Conservation (phyloP, 2,329 filamentous ascomycete species). For the Ophiostoma piceae region DNA sequence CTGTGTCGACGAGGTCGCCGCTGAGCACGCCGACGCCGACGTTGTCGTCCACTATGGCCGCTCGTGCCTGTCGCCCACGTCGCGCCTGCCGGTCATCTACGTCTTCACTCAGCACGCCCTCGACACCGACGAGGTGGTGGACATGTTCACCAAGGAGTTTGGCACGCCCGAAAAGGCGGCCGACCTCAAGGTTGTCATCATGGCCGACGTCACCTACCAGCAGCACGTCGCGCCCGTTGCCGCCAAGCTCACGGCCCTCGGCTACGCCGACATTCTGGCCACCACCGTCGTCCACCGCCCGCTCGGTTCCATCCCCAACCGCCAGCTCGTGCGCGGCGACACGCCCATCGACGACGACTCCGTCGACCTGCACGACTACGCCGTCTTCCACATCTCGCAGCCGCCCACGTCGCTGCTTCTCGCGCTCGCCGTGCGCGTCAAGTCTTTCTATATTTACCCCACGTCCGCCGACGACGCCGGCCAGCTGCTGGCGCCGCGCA, state of each 20-base stretch:
- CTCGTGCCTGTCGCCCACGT: conserved; percentile 85
- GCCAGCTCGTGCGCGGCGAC: conserved; percentile 47
- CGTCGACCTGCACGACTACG: conserved; percentile 57
- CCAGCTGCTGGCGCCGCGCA: conserved; percentile 35
- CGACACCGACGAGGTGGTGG: conserved; percentile 51
- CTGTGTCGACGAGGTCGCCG: conserved; percentile 94
- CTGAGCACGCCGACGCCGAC: conserved; percentile 86
- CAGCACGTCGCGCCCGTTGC: conserved; percentile 62
- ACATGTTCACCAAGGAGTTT: conserved; percentile 65
- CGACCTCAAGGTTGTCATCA: conserved; percentile 60
- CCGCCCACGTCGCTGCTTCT: conserved; percentile 79
- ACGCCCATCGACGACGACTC: conserved; percentile 33
- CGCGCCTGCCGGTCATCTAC: conserved; percentile 79
- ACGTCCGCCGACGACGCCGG: not conserved
- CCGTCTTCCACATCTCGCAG: conserved; percentile 75
- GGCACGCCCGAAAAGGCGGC: conserved; percentile 45
- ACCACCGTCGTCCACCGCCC: conserved; percentile 75
- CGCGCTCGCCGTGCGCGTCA: conserved; percentile 76
- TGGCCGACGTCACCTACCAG: conserved; percentile 85
- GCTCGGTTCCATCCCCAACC: conserved; percentile 75
- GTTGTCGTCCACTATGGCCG: conserved; percentile 92
- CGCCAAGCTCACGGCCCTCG: conserved; percentile 48
- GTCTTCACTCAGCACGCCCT: conserved; percentile 76
- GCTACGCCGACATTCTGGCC: conserved; percentile 65
- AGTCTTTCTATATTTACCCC: conserved; percentile 71